Conservation (phyloP, 108 stramenopile species). For the Parmales sp. region DNA sequence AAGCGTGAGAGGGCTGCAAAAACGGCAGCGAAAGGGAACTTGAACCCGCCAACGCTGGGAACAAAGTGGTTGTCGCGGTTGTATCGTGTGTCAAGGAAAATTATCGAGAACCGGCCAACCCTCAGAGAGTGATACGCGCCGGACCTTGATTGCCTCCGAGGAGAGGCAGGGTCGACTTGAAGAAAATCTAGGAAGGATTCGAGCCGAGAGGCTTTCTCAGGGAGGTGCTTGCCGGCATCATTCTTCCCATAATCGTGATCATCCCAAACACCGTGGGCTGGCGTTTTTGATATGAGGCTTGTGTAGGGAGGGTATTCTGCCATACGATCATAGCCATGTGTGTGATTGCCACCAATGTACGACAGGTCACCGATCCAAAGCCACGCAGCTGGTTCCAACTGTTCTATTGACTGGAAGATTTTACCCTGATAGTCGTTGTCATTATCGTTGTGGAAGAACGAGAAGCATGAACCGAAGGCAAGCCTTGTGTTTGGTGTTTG, state of each 20-base stretch:
- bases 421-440: too few relatives aligned
- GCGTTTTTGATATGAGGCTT: too few relatives aligned
- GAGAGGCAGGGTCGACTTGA: conserved; percentile 16
- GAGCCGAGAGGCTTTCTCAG: conserved; percentile 35
- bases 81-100: conserved; percentile 74
- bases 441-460: too few relatives aligned
- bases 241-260: conserved; percentile 90
- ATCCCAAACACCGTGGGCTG: conserved; percentile 72
- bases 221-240: conserved; percentile 58
- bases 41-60: conserved; percentile 43
- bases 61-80: conserved; percentile 61
- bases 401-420: too few relatives aligned
- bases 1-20: conserved; percentile 61
- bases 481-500: too few relatives aligned
- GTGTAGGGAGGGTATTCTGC: too few relatives aligned
- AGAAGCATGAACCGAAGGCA: too few relatives aligned
- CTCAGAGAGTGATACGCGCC: neutral
- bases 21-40: conserved; percentile 33
- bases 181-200: conserved; percentile 62
- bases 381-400: too few relatives aligned
- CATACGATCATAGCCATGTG: too few relatives aligned
- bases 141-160: neutral
- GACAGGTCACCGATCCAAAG: too few relatives aligned
- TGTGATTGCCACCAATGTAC: too few relatives aligned
- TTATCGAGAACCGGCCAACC: conserved; percentile 36